Base-by-base conservation (phyloP, 78 protist genomes). In the Paratrimastix pyriformis region DNA sequence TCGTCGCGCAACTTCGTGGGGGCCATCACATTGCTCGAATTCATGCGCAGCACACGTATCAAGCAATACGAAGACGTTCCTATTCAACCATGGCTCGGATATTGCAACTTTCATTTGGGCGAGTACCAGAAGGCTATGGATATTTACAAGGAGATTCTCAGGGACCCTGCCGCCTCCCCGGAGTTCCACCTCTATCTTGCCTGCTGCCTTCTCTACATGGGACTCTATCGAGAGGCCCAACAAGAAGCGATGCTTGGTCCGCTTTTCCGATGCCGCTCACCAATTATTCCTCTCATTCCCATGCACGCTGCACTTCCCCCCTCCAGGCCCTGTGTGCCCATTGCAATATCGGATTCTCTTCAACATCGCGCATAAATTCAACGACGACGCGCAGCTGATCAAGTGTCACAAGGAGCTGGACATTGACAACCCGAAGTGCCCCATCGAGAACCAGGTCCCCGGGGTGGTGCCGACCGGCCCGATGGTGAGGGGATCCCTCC, bases 261-360 rank as follows among this genome's bases (percentile, higher is more conserved):
- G 24, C 9, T 5, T 0, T 37, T 6, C 40, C 33, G 35, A 15
- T 5, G 3, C 1, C 32, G 24, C 15, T 1, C 2, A 5, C 35
- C 35, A 37, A 1, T 64, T 21, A 9, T 0, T 3, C 15, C 13
- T n/a, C n/a, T n/a, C n/a, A n/a, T n/a, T n/a, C n/a, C n/a, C n/a
- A n/a, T n/a, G n/a, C n/a, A 7, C 3, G 21, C 46, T 43, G 3
- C n/a, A n/a, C n/a, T n/a, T n/a, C n/a, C 30, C 39, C 8, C n/a
- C 9, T 21, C 24, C 24, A 24, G 62, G 58, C 29, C 43, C 77
- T 40, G 65, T 18, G 4, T 3, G 26, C 1, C n/a, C 60, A n/a
- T 65, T 87, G 30, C 87, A 87, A 58, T 80, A 79, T 37, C 80
- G 91, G 1, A 72, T 87, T 5, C 81, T 80, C n/a, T 83, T 87